Base-by-base conservation (phyloP, 2,329 filamentous ascomycete genomes). In the Ophiostoma pallidulum region DNA sequence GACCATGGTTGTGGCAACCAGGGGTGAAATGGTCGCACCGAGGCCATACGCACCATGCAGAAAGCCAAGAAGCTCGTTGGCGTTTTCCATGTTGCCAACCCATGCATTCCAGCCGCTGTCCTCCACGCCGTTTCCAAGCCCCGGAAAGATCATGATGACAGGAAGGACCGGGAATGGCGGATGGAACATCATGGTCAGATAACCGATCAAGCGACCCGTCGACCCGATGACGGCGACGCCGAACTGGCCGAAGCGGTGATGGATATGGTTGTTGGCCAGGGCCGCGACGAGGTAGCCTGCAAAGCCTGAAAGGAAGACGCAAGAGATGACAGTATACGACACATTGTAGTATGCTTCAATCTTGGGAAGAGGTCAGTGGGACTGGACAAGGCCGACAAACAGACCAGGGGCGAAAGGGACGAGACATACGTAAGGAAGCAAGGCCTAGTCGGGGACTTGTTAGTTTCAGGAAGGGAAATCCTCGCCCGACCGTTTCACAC, bases 1-100 rank as follows among this genome's bases (percentile, higher is more conserved):
- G 31, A 90, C 76, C 75, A 91, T 80, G 4, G 75, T 74, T 0
- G 86, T 88, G 2, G 84, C 84, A 50, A 88, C 72, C 7, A 90
- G 62, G 0, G 85, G 86, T 3, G 74, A 71, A 12, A 88, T 66
- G 0, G 82, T 81, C 1, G 80, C 86, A 0, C 86, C 86, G 0
- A 86, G 58, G 1, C 84, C 84, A 58, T 88, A 91, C 32, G 77
- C 76, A 1, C 77, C 82, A 60, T 89, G 84, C 22, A 90, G 64
- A 50, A 88, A 71, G 1, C 86, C 85, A 1, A 88, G 72, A 1
- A 91, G 67, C 59, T 89, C 80, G 59, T 90, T 89, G 8, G 83
- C 66, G 49, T 78, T 76, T 12, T 77, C 72, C 80, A 91, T 85
- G 56, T 81, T 83, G 10, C 86, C 86, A 18, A 77, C 62, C 72